Conservation (phyloP, 345 rosid species). For the Populus simonii region DNA sequence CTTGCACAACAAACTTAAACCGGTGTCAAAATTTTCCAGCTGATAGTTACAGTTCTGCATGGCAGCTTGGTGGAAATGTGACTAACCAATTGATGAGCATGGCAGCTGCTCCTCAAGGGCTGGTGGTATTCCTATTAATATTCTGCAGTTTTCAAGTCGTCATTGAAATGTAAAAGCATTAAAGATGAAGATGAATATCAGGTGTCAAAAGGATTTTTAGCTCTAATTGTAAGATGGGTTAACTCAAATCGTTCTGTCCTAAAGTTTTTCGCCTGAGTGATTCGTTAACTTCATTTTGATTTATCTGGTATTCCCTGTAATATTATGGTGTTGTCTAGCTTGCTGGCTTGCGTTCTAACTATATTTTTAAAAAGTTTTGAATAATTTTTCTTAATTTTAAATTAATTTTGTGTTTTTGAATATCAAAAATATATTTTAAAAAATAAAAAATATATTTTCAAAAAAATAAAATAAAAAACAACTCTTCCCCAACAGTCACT, state of each 20-base stretch:
- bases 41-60: not conserved
- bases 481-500: too few relatives aligned
- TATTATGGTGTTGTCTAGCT: not conserved
- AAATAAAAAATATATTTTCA: too few relatives aligned
- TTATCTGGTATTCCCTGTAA: not conserved
- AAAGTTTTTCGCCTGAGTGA: not conserved
- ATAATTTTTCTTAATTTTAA: too few relatives aligned
- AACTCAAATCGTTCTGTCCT: not conserved
- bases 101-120: not conserved
- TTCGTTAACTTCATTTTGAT: not conserved
- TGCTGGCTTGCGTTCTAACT: too few relatives aligned
- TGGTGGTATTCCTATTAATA: not conserved
- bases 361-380: too few relatives aligned
- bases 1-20: not conserved
- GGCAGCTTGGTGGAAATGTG: not conserved
- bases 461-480: too few relatives aligned
- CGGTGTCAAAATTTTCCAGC: not conserved
- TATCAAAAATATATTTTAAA: too few relatives aligned
- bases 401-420: too few relatives aligned
- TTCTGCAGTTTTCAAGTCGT: not conserved
- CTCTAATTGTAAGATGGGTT: not conserved
- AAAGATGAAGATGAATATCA: not conserved
- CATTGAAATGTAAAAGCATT: not conserved
- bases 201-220: not conserved
- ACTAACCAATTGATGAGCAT: not conserved